These are phyloP conservation scores for Mycena amicta DNA, from an alignment of 768 basidiomycete genomes.

Conservation along the genomic window DNA sequence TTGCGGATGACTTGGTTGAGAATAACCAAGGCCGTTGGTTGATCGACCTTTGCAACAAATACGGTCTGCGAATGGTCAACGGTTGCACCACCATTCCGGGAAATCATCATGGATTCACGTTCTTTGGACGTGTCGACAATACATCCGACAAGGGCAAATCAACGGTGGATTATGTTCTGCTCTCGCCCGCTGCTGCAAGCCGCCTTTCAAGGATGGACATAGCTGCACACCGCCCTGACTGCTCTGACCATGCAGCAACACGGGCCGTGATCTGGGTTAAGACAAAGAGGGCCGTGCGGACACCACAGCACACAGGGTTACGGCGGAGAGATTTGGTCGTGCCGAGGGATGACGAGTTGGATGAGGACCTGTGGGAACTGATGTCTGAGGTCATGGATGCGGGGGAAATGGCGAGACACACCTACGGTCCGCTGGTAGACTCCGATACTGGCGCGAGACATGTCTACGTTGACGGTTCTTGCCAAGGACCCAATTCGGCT, in stretches of 20 bases:
- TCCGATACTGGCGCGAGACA: neutral
- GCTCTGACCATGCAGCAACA: neutral
- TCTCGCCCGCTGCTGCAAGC: neutral
- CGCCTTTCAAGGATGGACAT: neutral
- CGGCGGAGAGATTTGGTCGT: neutral
- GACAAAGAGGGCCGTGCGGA: neutral
- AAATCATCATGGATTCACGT: neutral
- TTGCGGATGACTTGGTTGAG: neutral
- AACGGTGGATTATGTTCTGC: neutral
- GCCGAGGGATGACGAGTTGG: neutral
- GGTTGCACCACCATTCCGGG: neutral
- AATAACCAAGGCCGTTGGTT: neutral
- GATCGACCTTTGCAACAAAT: neutral
- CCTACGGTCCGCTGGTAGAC: neutral
- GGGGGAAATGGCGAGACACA: neutral
- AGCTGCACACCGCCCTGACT: neutral
- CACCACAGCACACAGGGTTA: neutral
- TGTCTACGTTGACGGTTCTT: neutral
- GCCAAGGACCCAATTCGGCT: neutral
- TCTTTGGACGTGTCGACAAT: neutral
- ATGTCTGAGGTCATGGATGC: neutral
- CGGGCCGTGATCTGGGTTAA: neutral
- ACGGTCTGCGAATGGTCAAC: neutral
- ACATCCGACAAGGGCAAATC: neutral
- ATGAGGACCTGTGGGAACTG: neutral